Base-by-base conservation (phyloP, 768 basidiomycete species). In the Roridomyces roridus region DNA sequence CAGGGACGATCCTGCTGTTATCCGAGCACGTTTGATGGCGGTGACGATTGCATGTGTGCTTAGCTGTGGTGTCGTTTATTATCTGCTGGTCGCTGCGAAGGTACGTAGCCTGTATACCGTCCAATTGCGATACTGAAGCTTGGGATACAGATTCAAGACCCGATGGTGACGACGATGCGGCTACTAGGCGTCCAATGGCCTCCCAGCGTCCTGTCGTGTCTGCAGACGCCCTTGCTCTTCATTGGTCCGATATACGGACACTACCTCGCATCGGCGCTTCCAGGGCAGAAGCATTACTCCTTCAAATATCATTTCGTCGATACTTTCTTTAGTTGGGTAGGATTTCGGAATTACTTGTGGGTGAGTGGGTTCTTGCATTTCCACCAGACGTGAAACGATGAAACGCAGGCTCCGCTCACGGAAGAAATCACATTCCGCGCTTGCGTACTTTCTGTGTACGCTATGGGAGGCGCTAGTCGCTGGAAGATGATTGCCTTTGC, bases 401-500 rank as follows among this genome's bases (percentile, higher is more conserved):
- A 25, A 7, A 41, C 34, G 45, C 56, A 95, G 94, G 95, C 83
- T 4, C 96, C 96, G 0, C 71, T 95, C 29, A 96, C 96, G 0
- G 96, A 99, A 74, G 96, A 98, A 71, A 55, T 97, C 23, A 91
- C 93, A 8, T 98, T 97, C 69, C 80, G 97, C 24, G 86, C 91
- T 0, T 95, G 93, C 68, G 81, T 96, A 25, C 77, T 97, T 18
- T 77, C 88, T 2, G 80, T 87, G 8, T 90, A 92, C 62, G 79
- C 86, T 51, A 80, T 96, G 46, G 82, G 87, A 0, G 85, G 85
- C 17, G 77, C 79, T 2, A 80, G 84, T 0, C 78, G 63, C 21
- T 66, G 57, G 37, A 78, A 79, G 31, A 86, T 96, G 80, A 83
- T 97, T 45, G 91, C 93, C 62, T 72, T 90, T 0, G 82, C 89